These are phyloP conservation scores for Actinomortierella wolfii DNA, from an alignment of 371 early-diverging fungal species.

Conservation along the genomic window DNA sequence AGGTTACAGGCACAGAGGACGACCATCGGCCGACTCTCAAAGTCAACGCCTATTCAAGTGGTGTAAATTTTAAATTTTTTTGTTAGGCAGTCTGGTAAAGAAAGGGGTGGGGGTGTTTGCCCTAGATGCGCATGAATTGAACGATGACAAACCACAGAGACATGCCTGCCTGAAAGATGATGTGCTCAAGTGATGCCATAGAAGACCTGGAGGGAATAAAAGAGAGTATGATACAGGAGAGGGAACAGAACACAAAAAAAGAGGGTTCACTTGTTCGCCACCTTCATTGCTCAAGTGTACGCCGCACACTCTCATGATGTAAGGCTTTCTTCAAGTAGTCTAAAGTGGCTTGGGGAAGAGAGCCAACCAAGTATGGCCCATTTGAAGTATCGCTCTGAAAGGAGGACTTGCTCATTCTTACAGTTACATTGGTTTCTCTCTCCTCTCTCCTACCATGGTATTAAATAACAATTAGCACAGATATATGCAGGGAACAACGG, in stretches of 20 bases:
- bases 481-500: no score
- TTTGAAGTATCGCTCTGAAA: no score
- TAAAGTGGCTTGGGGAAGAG: neutral
- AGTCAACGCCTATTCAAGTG: slow-evolving; percentile 78
- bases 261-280: neutral
- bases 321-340: no score
- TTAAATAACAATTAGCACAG: no score
- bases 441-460: no score
- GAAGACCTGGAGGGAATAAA: neutral
- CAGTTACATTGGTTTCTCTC: no score
- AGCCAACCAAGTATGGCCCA: neutral
- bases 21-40: slow-evolving; percentile 79
- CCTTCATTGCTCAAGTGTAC: neutral
- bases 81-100: neutral
- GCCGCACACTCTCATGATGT: no score
- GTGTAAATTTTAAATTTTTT: neutral
- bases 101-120: neutral
- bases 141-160: neutral
- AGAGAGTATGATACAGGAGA: slow-evolving; percentile 9
- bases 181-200: slow-evolving; percentile 48
- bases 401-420: no score
- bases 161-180: slow-evolving; percentile 56
- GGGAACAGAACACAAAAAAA: neutral
- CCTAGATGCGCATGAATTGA: neutral
- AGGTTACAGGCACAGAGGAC: slow-evolving; percentile 81